Conservation (phyloP, 169 alveolate genomes). For the Blepharisma undulans region DNA sequence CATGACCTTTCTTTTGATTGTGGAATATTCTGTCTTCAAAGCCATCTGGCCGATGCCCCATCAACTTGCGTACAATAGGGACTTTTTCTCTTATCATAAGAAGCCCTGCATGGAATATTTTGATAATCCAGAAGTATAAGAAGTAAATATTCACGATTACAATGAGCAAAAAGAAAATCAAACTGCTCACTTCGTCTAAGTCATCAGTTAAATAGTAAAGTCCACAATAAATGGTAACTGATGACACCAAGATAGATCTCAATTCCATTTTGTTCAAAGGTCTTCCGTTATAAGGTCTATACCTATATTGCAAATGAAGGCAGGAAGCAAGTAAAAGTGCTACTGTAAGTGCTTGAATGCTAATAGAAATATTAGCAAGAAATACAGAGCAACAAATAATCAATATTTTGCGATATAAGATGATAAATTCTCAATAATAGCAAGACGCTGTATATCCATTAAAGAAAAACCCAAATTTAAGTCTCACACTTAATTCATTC, state of each 20-base stretch:
- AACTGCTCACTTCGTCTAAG: background rate
- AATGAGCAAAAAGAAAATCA: background rate
- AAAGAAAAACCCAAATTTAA: constrained; percentile 54
- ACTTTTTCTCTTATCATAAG: background rate
- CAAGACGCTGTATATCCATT: constrained; percentile 40
- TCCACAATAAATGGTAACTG: constrained; percentile 21
- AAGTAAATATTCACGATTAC: background rate
- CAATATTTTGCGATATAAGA: constrained; percentile 44
- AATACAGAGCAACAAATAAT: constrained; percentile 43
- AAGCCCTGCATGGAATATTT: background rate
- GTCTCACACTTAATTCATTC: background rate
- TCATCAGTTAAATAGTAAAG: constrained; percentile 21
- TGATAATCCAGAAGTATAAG: background rate
- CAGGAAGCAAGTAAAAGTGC: constrained; percentile 35
- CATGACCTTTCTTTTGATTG: background rate
- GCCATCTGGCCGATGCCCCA: background rate
- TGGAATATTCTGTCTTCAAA: background rate
- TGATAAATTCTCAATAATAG: constrained; percentile 54
- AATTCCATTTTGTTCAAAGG: constrained; percentile 34
- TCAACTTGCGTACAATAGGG: background rate
- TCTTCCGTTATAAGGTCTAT: constrained; percentile 41
- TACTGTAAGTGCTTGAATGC: constrained; percentile 45
- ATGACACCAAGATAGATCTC: background rate
- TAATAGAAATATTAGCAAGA: constrained; percentile 11
- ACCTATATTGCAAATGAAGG: constrained; percentile 31